Conservation (phyloP, 768 basidiomycete species). For the Macrolepiota dolichaula region DNA sequence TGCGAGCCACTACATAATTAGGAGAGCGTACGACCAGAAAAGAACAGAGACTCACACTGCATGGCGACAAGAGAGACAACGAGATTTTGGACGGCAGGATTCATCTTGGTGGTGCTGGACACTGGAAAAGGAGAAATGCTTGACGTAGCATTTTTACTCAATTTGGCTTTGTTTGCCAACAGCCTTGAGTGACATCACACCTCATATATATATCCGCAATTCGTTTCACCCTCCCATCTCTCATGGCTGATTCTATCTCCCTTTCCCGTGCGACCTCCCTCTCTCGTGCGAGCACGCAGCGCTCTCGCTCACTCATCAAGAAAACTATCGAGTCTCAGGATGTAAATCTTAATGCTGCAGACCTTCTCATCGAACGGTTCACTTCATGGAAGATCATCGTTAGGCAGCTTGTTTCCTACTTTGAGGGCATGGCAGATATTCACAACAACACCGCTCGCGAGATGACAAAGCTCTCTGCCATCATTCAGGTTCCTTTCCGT, state of each 20-base stretch:
- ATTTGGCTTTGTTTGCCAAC: slow-evolving; percentile 7
- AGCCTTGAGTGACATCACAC: neutral
- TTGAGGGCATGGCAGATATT: slow-evolving; percentile 77
- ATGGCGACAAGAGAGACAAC: slow-evolving; percentile 90
- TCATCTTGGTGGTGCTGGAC: slow-evolving; percentile 43
- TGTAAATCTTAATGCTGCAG: slow-evolving; percentile 84
- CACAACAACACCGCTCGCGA: slow-evolving; percentile 94
- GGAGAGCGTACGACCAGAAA: neutral
- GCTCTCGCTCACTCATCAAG: slow-evolving; percentile 84
- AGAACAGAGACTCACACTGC: slow-evolving; percentile 56
- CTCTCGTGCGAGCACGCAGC: slow-evolving; percentile 65
- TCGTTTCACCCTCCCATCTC: neutral
- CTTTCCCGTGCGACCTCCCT: slow-evolving; percentile 73
- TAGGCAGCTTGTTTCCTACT: slow-evolving; percentile 92
- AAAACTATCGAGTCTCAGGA: slow-evolving; percentile 91
- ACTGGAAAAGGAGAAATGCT: neutral
- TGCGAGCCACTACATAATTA: slow-evolving; percentile 68
- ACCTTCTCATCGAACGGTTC: slow-evolving; percentile 95
- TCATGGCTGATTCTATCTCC: slow-evolving; percentile 16
- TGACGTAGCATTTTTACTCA: slow-evolving; percentile 3
- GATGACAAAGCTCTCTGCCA: slow-evolving; percentile 87
- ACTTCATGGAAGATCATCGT: slow-evolving; percentile 95
- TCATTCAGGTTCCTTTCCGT: slow-evolving; percentile 96
- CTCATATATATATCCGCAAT: neutral
- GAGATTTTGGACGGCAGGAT: slow-evolving; percentile 75